Conservation (phyloP, 345 rosid genomes). For the Psidium friedrichsthalianum region DNA sequence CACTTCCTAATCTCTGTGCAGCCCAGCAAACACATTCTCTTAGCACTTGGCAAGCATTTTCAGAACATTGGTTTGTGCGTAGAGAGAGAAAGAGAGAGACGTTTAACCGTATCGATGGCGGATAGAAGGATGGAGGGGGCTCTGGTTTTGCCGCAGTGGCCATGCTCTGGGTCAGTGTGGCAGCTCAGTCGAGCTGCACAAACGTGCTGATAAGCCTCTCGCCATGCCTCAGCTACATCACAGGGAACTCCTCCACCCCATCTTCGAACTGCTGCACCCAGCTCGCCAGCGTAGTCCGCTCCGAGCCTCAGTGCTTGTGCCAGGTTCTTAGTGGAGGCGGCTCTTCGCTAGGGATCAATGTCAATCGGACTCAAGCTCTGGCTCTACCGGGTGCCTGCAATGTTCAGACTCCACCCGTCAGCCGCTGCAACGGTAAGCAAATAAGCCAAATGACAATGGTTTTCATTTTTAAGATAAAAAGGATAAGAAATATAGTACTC, state of each 20-base stretch:
- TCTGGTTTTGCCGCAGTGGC: conserved; percentile 21
- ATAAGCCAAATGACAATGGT: background rate
- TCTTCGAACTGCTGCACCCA: conserved; percentile 63
- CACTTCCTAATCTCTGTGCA: background rate
- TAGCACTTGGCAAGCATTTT: conserved; percentile 1
- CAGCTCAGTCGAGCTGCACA: conserved; percentile 53
- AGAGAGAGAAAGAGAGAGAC: background rate
- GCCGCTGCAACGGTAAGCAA: conserved; percentile 53
- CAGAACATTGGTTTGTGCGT: background rate
- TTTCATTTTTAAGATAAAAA: background rate
- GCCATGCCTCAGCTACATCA: conserved; percentile 61
- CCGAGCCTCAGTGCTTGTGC: conserved; percentile 76
- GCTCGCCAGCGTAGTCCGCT: conserved; percentile 48
- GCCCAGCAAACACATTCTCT: background rate
- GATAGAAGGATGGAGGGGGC: conserved; percentile 5
- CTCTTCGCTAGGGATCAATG: conserved; percentile 49
- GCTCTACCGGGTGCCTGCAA: conserved; percentile 70
- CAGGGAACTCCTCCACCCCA: conserved; percentile 54
- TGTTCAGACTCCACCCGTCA: conserved; percentile 64
- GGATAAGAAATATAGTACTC: background rate
- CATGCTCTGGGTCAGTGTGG: conserved; percentile 25
- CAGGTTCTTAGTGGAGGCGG: conserved; percentile 44
- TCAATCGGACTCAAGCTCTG: conserved; percentile 61
- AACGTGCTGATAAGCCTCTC: conserved; percentile 45
- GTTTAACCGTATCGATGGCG: conserved; percentile 6